Evolutionary conservation across 768 basidiomycete species (phyloP), one percentile per base, ranked within the genome.

Genomic region (Xerocomellus dryophilus): DNA sequence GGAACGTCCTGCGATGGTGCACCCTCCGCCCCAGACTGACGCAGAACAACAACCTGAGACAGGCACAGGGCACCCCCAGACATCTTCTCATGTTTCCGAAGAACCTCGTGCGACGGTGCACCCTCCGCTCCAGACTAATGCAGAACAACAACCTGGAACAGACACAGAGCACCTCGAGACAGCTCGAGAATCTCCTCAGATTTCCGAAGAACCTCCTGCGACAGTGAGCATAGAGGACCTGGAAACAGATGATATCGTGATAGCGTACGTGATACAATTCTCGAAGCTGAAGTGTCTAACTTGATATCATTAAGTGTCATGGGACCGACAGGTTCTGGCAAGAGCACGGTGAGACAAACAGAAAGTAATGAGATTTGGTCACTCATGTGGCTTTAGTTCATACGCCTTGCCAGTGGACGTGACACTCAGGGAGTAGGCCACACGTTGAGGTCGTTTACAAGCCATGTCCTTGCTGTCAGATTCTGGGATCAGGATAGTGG

Each of bases 281-380:
- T 35, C 1, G 14, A 20, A 2, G 0, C 5, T 25, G 7, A 36
- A 29, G 4, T 27, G n/a, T 43, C 43, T 45, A 17, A 51, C 11
- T 48, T 12, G 3, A n/a, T 10, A 15, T 42, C 2, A 2, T n/a
- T 1, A n/a, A 66, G 64, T 20, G 41, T 59, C 25, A 57, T 63
- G 56, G 64, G 61, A 3, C 61, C 64, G 5, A 66, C 61, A n/a
- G 59, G 58, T 4, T 27, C 51, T n/a, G 56, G 58, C 3, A 56
- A 57, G 38, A 58, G 53, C 40, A 52, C 58, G 48, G 59, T 62
- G 23, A 55, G 57, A 45, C 15, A 6, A 29, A 20, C 1, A 29
- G 4, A 8, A 18, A 12, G 2, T n/a, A 4, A 5, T 44, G 15
- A 5, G 15, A 31, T 18, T 12, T n/a, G 6, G 15, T 41, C 18